phyloP scores from a whole-genome alignment of 305 asterid genomes.

The Solanum hybrid region DNA sequence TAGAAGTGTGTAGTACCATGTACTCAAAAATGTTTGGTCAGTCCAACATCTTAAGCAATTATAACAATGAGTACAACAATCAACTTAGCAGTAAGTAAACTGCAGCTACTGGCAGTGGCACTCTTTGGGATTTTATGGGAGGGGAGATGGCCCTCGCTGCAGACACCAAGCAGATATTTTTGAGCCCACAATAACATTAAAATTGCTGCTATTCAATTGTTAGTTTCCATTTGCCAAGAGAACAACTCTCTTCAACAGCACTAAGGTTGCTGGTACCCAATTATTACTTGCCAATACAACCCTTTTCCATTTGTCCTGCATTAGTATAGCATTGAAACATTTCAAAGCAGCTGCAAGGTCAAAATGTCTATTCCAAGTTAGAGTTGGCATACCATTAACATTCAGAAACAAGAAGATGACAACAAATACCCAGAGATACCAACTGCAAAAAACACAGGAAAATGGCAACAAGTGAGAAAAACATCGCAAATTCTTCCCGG shows the following conservation, averaged over 20 bases:
- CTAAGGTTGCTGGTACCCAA: neutral
- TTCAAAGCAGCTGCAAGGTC: neutral
- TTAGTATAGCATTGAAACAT: neutral
- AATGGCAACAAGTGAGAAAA: conserved; percentile 2
- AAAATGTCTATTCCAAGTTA: neutral
- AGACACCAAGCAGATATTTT: neutral
- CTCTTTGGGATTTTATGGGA: neutral
- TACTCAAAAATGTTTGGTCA: neutral
- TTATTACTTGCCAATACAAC: neutral
- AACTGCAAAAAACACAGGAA: conserved; percentile 46
- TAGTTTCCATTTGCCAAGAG: neutral
- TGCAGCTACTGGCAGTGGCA: neutral
- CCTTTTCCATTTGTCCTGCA: neutral
- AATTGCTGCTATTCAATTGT: neutral
- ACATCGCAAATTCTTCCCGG: neutral
- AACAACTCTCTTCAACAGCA: neutral
- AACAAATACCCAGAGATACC: conserved; percentile 94
- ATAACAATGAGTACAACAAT: neutral
- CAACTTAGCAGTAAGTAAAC: neutral
- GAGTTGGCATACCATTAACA: conserved; percentile 55
- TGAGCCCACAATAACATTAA: neutral
- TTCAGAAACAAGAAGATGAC: conserved; percentile 72
- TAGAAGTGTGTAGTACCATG: neutral
- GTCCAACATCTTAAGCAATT: neutral
- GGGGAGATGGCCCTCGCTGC: neutral